phyloP scores from a whole-genome alignment of 345 rosid genomes.

The thale cress (Arabidopsis thaliana) region TAIR10.1 NC_003076.8:6310501-6311000 shows the following conservation, averaged over 20 bases:
- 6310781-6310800: neutral
- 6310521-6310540: neutral
- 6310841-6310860: no score
- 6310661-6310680: constrained; percentile 14
- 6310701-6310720: neutral
- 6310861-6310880: neutral
- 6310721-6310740: neutral
- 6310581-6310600: constrained; percentile 45
- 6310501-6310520: neutral
- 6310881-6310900: neutral
- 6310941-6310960: neutral
- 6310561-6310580: constrained; percentile 41
- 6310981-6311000: neutral
- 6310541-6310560: constrained; percentile 18
- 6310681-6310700: neutral
- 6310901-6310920: constrained; percentile 14
- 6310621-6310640: constrained; percentile 33
- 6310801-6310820: constrained; percentile 4
- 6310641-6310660: constrained; percentile 5
- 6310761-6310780: constrained; percentile 3
- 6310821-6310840: neutral
- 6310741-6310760: neutral
- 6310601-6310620: constrained; percentile 44
- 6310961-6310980: neutral
- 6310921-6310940: neutral